Conservation (phyloP, 192 early-diverging fungal genomes). For the Backusella macrospora region DNA sequence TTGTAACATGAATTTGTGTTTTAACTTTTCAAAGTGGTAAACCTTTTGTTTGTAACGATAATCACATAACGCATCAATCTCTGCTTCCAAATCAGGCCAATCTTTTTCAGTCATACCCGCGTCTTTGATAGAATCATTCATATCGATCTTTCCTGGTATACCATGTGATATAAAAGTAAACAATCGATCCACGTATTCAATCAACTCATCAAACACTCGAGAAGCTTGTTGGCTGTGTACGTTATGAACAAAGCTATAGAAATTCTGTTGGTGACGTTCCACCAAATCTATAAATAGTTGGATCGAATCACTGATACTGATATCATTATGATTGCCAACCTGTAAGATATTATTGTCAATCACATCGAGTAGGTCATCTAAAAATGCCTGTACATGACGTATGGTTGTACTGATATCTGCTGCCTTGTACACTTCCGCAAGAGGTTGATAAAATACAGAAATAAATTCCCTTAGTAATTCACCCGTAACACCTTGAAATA, state of each 20-base stretch:
- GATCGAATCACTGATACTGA: conserved; percentile 25
- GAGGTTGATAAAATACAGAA: conserved; percentile 56
- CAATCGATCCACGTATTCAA: conserved; percentile 51
- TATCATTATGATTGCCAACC: conserved; percentile 28
- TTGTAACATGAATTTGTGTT: conserved; percentile 16
- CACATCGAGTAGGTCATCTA: conserved; percentile 54
- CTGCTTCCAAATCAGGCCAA: not conserved
- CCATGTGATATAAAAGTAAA: conserved; percentile 24
- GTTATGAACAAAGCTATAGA: conserved; percentile 58
- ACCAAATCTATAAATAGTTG: conserved; percentile 49
- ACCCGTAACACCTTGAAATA: conserved; percentile 54
- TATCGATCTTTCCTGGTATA: conserved; percentile 19
- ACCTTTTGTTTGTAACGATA: conserved; percentile 23
- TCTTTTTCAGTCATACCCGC: not conserved
- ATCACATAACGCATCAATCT: conserved; percentile 21
- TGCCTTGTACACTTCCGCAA: conserved; percentile 57
- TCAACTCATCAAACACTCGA: conserved; percentile 52
- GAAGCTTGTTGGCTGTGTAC: conserved; percentile 54
- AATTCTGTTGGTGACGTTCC: conserved; percentile 46
- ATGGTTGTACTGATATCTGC: conserved; percentile 58
- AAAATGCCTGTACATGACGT: conserved; percentile 49
- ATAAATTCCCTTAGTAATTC: conserved; percentile 54
- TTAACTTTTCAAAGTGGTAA: conserved; percentile 13
- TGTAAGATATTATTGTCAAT: conserved; percentile 34
- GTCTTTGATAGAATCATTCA: not conserved